Percentiles rank a stretch among this genome's conserved stretches.
phyloP scores from a whole-genome alignment of 345 rosid genomes.

The Populus davidiana region DNA sequence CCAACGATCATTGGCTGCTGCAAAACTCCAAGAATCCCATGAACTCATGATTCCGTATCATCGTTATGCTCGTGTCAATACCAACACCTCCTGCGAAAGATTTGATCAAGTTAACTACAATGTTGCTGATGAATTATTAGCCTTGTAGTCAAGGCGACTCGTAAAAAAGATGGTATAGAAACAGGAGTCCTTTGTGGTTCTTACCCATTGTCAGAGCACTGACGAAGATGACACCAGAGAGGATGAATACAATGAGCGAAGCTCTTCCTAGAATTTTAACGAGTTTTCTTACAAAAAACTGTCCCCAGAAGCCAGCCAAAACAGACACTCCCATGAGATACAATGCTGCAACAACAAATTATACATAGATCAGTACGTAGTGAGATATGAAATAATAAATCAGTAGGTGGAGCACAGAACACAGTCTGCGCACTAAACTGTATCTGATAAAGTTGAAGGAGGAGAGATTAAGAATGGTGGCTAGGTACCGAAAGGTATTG shows the following conservation, averaged over 20 bases:
- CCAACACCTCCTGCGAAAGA: slow-evolving; percentile 61
- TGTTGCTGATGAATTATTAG: too few relatives aligned
- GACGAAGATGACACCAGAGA: slow-evolving; percentile 74
- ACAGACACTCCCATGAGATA: slow-evolving; percentile 61
- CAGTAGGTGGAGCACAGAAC: not conserved
- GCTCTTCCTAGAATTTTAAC: slow-evolving; percentile 54
- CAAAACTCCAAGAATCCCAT: slow-evolving; percentile 83
- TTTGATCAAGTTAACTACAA: not conserved
- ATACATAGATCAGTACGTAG: not conserved
- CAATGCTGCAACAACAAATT: slow-evolving; percentile 44
- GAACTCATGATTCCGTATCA: slow-evolving; percentile 73
- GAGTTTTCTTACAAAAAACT: slow-evolving; percentile 62
- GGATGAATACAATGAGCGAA: slow-evolving; percentile 69
- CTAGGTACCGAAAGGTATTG: slow-evolving; percentile 71
- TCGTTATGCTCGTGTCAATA: slow-evolving; percentile 47
- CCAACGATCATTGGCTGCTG: slow-evolving; percentile 53
- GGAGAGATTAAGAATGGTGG: not conserved
- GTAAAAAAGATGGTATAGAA: not conserved
- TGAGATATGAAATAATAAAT: not conserved
- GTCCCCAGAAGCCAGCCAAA: slow-evolving; percentile 92
- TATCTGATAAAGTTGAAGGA: not conserved
- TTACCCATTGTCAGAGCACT: slow-evolving; percentile 86
- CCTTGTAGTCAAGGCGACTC: not conserved
- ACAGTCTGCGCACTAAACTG: not conserved
- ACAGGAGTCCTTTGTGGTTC: not conserved